phyloP scores from a whole-genome alignment of 805 yeast genomes.

The Starmera pachycereana region DNA sequence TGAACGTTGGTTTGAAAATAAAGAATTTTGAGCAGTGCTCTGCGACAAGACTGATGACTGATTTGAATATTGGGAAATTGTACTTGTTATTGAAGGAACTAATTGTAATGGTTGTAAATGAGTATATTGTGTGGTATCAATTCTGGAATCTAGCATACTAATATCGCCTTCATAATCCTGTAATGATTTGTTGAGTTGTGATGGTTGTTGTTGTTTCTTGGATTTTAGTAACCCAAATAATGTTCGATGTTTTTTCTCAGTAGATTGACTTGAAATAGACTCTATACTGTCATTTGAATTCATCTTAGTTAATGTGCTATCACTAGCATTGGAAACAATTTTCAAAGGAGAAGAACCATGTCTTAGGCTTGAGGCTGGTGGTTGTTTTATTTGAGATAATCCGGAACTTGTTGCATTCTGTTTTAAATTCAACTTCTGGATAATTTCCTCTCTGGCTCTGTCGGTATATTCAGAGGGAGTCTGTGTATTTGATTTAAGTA shows the following conservation, averaged over 20 bases:
- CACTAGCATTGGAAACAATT: conserved; percentile 16
- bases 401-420: neutral
- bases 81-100: conserved; percentile 14
- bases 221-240: neutral
- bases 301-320: conserved; percentile 12
- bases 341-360: conserved; percentile 21
- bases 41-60: neutral
- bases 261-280: conserved; percentile 5
- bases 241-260: neutral
- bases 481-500: conserved; percentile 5
- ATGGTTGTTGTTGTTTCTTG: neutral
- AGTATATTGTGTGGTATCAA: conserved; percentile 2
- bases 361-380: conserved; percentile 10
- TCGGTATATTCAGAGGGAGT: conserved; percentile 22
- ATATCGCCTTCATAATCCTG: conserved; percentile 7
- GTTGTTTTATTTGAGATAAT: too few species aligned
- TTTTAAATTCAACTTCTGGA: conserved; percentile 12
- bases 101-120: conserved; percentile 14
- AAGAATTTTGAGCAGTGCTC: neutral
- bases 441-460: conserved; percentile 21
- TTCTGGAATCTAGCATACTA: neutral
- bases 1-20: conserved; percentile 7
- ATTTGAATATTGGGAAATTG: conserved; percentile 5
- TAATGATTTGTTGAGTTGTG: neutral
- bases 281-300: conserved; percentile 14